Conservation (phyloP, 139 green algal species). For the Picochlorum sp. region DNA sequence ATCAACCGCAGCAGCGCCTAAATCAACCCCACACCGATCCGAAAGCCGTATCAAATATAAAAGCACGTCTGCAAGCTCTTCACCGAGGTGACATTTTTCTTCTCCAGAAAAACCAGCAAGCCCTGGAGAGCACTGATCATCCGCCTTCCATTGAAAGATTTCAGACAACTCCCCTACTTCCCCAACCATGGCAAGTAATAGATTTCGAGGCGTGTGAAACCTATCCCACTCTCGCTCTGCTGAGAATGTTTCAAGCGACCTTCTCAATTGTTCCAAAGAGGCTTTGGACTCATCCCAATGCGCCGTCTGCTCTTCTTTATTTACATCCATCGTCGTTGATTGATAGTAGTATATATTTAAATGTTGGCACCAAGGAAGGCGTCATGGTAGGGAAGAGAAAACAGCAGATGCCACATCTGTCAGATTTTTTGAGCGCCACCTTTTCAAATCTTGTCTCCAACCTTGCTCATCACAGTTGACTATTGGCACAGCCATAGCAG, state of each 20-base stretch:
- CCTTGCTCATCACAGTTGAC: no score
- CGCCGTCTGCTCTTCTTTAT: background rate
- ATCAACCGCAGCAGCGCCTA: conserved; percentile 34
- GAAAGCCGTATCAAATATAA: conserved; percentile 63
- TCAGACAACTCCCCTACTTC: conserved; percentile 56
- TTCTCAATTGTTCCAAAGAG: conserved; percentile 39
- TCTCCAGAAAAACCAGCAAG: conserved; percentile 35
- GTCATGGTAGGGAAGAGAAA: no score
- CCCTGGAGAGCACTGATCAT: conserved; percentile 29
- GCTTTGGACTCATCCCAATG: conserved; percentile 6
- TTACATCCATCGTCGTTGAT: no score
- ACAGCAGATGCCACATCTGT: no score
- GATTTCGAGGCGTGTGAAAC: conserved; percentile 74
- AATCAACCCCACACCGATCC: conserved; percentile 61
- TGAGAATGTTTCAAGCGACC: conserved; percentile 29
- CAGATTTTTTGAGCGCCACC: no score
- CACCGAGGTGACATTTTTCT: conserved; percentile 47
- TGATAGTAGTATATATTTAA: no score
- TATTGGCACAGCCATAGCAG: no score
- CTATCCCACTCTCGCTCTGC: conserved; percentile 56
- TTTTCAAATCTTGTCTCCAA: no score
- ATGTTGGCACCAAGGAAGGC: no score
- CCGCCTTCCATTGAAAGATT: conserved; percentile 60
- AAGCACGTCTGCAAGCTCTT: conserved; percentile 71
- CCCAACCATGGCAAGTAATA: conserved; percentile 52